phyloP scores from a whole-genome alignment of 805 yeast species.

The Metschnikowia matae region DNA sequence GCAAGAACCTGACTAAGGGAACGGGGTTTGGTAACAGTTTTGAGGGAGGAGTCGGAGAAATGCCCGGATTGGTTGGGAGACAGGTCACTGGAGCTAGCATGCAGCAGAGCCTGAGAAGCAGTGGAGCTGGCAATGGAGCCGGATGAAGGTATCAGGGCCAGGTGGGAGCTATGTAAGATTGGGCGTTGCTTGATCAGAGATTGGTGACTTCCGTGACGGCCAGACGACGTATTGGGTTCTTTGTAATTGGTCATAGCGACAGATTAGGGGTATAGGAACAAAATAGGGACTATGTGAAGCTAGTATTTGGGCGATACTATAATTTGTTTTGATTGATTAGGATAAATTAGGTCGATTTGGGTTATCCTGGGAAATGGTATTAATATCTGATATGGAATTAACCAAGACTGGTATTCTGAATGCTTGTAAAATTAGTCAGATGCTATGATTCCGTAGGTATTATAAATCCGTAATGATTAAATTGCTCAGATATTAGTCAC shows the following conservation, averaged over 20 bases:
- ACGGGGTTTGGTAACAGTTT: constrained; percentile 8
- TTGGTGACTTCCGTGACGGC: background rate
- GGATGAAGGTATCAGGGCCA: constrained; percentile 1
- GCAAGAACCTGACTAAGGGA: constrained; percentile 16
- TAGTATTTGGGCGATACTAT: no score
- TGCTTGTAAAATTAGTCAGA: no score
- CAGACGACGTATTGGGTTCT: background rate
- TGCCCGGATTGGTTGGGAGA: background rate
- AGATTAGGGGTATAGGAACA: background rate
- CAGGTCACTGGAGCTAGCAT: background rate
- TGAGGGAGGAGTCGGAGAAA: constrained; percentile 9
- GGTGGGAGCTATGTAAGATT: background rate
- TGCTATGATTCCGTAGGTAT: no score
- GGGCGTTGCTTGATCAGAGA: background rate
- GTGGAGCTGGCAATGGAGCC: background rate
- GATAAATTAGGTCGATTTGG: no score
- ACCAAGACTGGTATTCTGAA: no score
- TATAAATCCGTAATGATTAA: no score
- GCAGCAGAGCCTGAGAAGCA: constrained; percentile 1
- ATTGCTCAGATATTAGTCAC: no score
- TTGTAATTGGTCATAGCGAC: background rate
- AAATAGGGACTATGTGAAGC: no score
- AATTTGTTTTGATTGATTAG: no score
- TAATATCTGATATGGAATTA: no score
- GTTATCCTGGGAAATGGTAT: no score